These are phyloP conservation scores for Xylaria multiplex DNA, from an alignment of 2,329 filamentous ascomycete genomes.

Conservation along the genomic window DNA sequence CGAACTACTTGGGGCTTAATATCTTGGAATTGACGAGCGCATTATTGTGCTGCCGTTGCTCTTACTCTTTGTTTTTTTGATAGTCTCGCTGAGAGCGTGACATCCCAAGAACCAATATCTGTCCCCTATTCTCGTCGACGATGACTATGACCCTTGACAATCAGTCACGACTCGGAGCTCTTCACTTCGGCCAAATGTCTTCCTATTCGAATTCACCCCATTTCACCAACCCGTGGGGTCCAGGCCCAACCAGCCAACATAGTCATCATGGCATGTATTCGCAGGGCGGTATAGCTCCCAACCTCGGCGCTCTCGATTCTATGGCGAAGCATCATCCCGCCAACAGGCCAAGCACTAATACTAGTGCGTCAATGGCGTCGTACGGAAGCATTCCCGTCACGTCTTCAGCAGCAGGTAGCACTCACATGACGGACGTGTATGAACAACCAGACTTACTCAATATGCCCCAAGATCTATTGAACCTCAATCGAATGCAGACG, in stretches of 20 bases:
- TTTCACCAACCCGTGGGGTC: conserved; percentile 90
- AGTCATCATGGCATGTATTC: conserved; percentile 72
- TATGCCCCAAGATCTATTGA: conserved; percentile 78
- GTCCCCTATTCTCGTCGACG: conserved; percentile 52
- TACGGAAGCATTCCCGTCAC: conserved; percentile 78
- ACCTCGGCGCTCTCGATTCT: conserved; percentile 65
- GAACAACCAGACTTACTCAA: conserved; percentile 74
- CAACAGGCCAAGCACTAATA: conserved; percentile 67
- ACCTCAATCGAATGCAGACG: conserved; percentile 70
- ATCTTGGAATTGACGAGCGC: conserved; percentile 28
- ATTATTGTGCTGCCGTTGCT: conserved; percentile 20
- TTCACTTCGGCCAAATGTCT: conserved; percentile 85
- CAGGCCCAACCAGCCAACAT: conserved; percentile 65
- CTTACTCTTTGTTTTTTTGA: conserved; percentile 16
- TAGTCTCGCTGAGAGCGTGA: conserved; percentile 43
- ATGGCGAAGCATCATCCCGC: conserved; percentile 65
- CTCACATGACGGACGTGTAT: conserved; percentile 67
- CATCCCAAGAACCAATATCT: conserved; percentile 39
- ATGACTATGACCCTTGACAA: conserved; percentile 98
- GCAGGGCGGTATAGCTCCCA: conserved; percentile 65
- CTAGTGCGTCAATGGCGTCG: conserved; percentile 71
- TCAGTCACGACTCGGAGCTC: conserved; percentile 79
- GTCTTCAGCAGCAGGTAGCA: conserved; percentile 77
- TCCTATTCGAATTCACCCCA: conserved; percentile 74
- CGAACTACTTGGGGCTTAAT: conserved; percentile 50